Percentiles rank a stretch among this genome's conserved stretches.
phyloP scores from a whole-genome alignment of 2,329 filamentous ascomycete species.

The Scopulariopsis brevicaulis region DNA sequence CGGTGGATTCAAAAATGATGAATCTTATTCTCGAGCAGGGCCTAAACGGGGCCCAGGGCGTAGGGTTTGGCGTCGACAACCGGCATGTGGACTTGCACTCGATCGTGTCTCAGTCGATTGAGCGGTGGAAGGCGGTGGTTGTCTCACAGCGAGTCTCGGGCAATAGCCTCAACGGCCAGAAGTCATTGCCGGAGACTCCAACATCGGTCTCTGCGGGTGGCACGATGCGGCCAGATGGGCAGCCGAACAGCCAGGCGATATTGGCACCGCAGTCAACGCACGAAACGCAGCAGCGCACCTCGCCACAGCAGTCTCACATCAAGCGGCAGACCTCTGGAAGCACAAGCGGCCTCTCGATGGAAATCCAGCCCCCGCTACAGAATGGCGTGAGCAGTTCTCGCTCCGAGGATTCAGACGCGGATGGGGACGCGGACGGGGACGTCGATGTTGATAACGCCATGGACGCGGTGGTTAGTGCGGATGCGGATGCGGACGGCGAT shows the following conservation, averaged over 20 bases:
- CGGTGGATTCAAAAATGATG: constrained; percentile 36
- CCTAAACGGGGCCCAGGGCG: constrained; percentile 21
- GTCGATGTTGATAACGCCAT: constrained; percentile 25
- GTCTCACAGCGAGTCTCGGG: constrained; percentile 31
- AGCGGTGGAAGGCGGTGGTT: constrained; percentile 51
- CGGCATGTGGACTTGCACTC: constrained; percentile 38
- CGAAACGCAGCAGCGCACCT: constrained; percentile 9
- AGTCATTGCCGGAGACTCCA: constrained; percentile 27
- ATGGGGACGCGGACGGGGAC: constrained; percentile 22
- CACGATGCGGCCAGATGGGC: constrained; percentile 6
- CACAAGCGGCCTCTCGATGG: constrained; percentile 16
- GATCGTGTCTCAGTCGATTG: constrained; percentile 41
- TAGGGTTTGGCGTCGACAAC: constrained; percentile 39
- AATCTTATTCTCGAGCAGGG: constrained; percentile 33
- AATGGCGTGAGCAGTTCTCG: neutral
- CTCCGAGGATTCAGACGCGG: constrained; percentile 22
- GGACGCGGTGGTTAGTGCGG: constrained; percentile 19
- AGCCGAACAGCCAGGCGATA: constrained; percentile 10
- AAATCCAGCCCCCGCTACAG: constrained; percentile 21
- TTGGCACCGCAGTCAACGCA: constrained; percentile 6
- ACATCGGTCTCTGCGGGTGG: constrained; percentile 12
- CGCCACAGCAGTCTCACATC: constrained; percentile 11
- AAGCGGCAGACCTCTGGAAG: constrained; percentile 11
- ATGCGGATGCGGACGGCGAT: constrained; percentile 18
- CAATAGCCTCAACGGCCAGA: constrained; percentile 38